Evolutionary conservation across 2,329 filamentous ascomycete species (phyloP).

Genomic region (Orbilia quercus): DNA sequence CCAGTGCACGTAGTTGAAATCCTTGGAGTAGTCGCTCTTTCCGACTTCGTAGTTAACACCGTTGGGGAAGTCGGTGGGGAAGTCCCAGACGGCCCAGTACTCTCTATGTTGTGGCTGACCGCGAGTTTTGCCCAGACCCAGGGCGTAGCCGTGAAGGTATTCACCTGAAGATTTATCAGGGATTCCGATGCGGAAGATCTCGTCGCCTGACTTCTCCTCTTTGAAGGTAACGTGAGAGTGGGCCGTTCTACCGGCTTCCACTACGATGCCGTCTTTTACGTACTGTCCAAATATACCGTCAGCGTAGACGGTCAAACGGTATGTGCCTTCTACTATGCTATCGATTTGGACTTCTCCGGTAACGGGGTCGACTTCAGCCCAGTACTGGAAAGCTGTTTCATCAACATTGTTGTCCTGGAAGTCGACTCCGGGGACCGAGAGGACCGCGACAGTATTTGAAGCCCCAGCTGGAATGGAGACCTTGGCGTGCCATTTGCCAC

Average conservation of each 20-base stretch:
- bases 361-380: slow-evolving; percentile 67
- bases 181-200: slow-evolving; percentile 73
- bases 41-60: slow-evolving; percentile 72
- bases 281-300: slow-evolving; percentile 73
- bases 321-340: slow-evolving; percentile 70
- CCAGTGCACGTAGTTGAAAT: slow-evolving; percentile 76
- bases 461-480: slow-evolving; percentile 68
- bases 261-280: slow-evolving; percentile 67
- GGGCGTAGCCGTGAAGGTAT: slow-evolving; percentile 70
- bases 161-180: slow-evolving; percentile 73
- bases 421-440: slow-evolving; percentile 68
- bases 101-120: slow-evolving; percentile 71
- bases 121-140: slow-evolving; percentile 66
- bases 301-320: slow-evolving; percentile 73
- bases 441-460: slow-evolving; percentile 68
- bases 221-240: slow-evolving; percentile 66
- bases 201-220: slow-evolving; percentile 69
- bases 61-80: slow-evolving; percentile 70
- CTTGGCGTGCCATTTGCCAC: slow-evolving; percentile 68
- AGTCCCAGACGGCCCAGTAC: slow-evolving; percentile 73
- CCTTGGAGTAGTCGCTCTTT: slow-evolving; percentile 65
- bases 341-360: slow-evolving; percentile 68
- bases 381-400: slow-evolving; percentile 72
- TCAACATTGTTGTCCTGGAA: slow-evolving; percentile 72
- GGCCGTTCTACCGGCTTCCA: slow-evolving; percentile 64